Conservation (phyloP, 768 basidiomycete genomes). For the Candolleomyces aberdarensis region DNA sequence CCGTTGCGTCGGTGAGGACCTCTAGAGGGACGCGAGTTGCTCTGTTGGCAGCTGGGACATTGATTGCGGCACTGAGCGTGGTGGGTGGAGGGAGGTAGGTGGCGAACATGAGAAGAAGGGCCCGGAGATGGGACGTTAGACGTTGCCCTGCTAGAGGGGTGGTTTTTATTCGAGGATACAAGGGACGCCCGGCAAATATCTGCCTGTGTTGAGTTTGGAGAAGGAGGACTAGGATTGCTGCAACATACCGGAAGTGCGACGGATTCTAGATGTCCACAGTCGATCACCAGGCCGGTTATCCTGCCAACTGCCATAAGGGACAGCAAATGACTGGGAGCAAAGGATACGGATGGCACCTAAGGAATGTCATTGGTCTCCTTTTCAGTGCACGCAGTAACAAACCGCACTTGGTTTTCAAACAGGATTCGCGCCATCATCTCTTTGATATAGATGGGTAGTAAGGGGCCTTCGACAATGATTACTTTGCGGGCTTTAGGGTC, state of each 20-base stretch:
- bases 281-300: conserved; percentile 91
- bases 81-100: conserved; percentile 82
- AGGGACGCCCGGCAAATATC: conserved; percentile 88
- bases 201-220: conserved; percentile 27
- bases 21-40: conserved; percentile 72
- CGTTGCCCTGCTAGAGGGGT: conserved; percentile 86
- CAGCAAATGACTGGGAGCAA: conserved; percentile 84
- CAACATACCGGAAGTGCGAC: conserved; percentile 76
- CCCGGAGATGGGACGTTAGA: conserved; percentile 76
- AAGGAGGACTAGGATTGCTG: background rate
- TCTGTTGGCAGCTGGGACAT: conserved; percentile 59
- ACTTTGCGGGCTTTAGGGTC: conserved; percentile 96
- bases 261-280: conserved; percentile 90
- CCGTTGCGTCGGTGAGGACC: conserved; percentile 72
- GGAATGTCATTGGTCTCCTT: background rate
- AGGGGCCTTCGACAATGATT: conserved; percentile 86
- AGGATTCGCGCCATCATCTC: conserved; percentile 81
- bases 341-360: conserved; percentile 92
- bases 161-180: conserved; percentile 78
- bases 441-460: conserved; percentile 84
- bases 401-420: conserved; percentile 83
- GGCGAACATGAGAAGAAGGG: conserved; percentile 79
- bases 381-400: background rate
- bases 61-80: conserved; percentile 61
- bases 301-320: conserved; percentile 83